phyloP scores from a whole-genome alignment of 2,329 filamentous ascomycete genomes.

The Huntiella abstrusa region DNA sequence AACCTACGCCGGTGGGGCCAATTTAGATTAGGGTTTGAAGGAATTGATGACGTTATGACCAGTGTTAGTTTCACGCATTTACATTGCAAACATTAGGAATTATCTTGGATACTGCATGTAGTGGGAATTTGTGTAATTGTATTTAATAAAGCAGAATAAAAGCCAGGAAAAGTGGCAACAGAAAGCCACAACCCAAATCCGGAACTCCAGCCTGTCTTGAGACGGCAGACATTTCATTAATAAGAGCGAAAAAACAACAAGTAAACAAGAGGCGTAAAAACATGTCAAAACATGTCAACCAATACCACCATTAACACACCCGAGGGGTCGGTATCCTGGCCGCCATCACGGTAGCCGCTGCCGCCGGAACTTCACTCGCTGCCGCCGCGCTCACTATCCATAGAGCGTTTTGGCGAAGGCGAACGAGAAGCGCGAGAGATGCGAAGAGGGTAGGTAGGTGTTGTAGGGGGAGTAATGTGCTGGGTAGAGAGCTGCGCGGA shows the following conservation, averaged over 20 bases:
- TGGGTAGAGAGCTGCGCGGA: background rate
- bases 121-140: too few species aligned
- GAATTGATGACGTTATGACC: too few species aligned
- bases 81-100: too few species aligned
- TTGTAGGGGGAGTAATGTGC: background rate
- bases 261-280: background rate
- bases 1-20: background rate
- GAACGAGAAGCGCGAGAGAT: slow-evolving; percentile 15
- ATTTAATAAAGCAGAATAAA: too few species aligned
- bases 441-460: background rate
- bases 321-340: too few species aligned
- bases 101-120: too few species aligned
- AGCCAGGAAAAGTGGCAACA: too few species aligned
- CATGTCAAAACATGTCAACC: background rate
- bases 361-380: slow-evolving; percentile 13
- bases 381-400: slow-evolving; percentile 8
- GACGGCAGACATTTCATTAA: too few species aligned
- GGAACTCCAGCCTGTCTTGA: too few species aligned
- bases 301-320: background rate
- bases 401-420: slow-evolving; percentile 16
- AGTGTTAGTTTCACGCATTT: too few species aligned
- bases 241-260: background rate
- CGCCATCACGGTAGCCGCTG: too few species aligned
- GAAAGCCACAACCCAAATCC: too few species aligned
- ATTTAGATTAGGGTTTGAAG: background rate